phyloP scores from a whole-genome alignment of 2,329 filamentous ascomycete genomes.

The Exophiala calicioides region DNA sequence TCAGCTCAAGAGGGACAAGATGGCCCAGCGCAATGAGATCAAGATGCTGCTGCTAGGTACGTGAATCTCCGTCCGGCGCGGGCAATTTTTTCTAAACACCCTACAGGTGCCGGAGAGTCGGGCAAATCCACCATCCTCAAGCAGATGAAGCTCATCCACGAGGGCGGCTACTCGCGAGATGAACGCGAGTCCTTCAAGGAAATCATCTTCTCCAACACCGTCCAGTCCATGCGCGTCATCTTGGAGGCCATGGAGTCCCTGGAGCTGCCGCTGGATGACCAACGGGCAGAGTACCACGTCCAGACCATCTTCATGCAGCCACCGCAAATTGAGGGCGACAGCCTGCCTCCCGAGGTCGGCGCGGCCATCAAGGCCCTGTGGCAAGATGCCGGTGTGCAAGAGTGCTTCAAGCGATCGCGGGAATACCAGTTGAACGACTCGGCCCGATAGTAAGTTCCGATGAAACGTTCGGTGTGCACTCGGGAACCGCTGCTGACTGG shows the following conservation, averaged over 20 bases:
- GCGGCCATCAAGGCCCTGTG: constrained; percentile 89
- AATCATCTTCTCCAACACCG: constrained; percentile 72
- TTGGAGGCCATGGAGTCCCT: constrained; percentile 69
- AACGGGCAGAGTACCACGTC: constrained; percentile 92
- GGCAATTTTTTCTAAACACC: constrained; percentile 33
- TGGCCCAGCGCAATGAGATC: constrained; percentile 99
- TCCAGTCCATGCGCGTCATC: constrained; percentile 70
- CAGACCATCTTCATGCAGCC: constrained; percentile 99
- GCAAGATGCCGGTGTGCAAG: constrained; percentile 89
- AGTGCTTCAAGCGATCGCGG: constrained; percentile 92
- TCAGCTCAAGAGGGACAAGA: constrained; percentile 96
- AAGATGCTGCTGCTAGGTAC: constrained; percentile 98
- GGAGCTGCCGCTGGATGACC: constrained; percentile 82
- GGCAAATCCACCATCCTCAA: constrained; percentile 93
- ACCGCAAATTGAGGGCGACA: constrained; percentile 92
- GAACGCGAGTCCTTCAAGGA: constrained; percentile 70
- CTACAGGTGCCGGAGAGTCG: constrained; percentile 89
- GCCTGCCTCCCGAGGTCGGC: constrained; percentile 89
- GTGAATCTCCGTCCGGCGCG: constrained; percentile 38
- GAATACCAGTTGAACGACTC: constrained; percentile 98
- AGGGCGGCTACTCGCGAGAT: constrained; percentile 96
- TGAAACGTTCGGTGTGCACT: not conserved
- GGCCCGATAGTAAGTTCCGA: constrained; percentile 87
- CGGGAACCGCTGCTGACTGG: constrained; percentile 38
- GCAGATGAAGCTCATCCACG: constrained; percentile 99